Percentiles rank a stretch among this genome's conserved stretches.
Conservation (phyloP, 768 basidiomycete species). For the Royoungia palumana region DNA sequence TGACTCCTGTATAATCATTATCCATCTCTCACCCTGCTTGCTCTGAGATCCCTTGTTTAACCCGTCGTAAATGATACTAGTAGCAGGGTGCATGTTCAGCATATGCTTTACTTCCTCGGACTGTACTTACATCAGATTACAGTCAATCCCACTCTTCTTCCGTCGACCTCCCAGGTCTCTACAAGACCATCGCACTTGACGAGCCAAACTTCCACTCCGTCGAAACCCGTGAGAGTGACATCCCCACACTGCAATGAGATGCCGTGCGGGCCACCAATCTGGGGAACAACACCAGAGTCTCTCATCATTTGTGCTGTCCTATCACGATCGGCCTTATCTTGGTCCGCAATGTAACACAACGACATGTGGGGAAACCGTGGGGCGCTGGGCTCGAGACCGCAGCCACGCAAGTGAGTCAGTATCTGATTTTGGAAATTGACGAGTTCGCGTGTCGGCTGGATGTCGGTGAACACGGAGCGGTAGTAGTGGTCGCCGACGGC, state of each 20-base stretch:
- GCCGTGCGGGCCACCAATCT: slow-evolving; percentile 25
- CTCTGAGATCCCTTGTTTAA: background rate
- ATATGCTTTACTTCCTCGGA: background rate
- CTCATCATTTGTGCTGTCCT: slow-evolving; percentile 44
- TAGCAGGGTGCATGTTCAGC: too few relatives aligned
- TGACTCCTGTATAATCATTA: background rate
- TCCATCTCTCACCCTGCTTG: background rate
- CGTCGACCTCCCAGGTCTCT: slow-evolving; percentile 48
- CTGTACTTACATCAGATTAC: background rate
- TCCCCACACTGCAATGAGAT: slow-evolving; percentile 24
- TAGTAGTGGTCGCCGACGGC: slow-evolving; percentile 62
- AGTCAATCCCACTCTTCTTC: slow-evolving; percentile 34
- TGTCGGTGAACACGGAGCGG: slow-evolving; percentile 62
- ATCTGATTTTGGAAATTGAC: slow-evolving; percentile 47
- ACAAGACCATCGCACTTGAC: slow-evolving; percentile 59
- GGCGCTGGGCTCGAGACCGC: slow-evolving; percentile 42
- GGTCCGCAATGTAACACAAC: slow-evolving; percentile 66
- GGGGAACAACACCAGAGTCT: slow-evolving; percentile 32
- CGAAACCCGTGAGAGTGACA: slow-evolving; percentile 42
- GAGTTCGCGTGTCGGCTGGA: slow-evolving; percentile 46
- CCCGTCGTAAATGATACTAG: background rate
- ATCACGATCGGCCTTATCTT: slow-evolving; percentile 55
- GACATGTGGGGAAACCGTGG: slow-evolving; percentile 72
- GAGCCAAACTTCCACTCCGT: slow-evolving; percentile 54
- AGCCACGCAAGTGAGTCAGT: slow-evolving; percentile 31